phyloP scores from a whole-genome alignment of 2,329 filamentous ascomycete species.

The Exophiala spinifera region DNA sequence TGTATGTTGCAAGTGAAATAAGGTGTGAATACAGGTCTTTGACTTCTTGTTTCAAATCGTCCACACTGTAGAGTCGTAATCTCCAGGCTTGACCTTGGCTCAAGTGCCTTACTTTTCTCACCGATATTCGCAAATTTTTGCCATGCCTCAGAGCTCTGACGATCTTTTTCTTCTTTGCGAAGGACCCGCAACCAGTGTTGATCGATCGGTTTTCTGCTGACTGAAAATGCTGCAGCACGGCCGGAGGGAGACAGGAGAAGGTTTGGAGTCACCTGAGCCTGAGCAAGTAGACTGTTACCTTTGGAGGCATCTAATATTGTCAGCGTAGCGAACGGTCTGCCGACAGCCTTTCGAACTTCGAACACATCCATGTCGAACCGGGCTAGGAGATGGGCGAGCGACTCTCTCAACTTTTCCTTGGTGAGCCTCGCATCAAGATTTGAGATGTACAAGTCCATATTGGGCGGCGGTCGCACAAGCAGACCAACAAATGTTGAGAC shows the following conservation, averaged over 20 bases:
- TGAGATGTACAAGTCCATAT: constrained; percentile 49
- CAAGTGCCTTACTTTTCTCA: constrained; percentile 32
- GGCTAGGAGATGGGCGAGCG: constrained; percentile 40
- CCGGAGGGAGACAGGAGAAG: constrained; percentile 19
- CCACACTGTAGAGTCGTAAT: constrained; percentile 44
- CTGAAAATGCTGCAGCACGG: constrained; percentile 28
- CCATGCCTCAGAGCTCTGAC: constrained; percentile 1
- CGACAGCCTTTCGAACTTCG: constrained; percentile 43
- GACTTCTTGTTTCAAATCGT: constrained; percentile 40
- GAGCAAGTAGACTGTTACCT: constrained; percentile 43
- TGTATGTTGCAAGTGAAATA: constrained; percentile 43
- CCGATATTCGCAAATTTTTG: constrained; percentile 1
- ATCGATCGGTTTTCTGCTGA: constrained; percentile 39
- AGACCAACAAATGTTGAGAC: no score
- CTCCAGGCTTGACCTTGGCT: constrained; percentile 34
- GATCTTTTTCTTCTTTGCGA: constrained; percentile 11
- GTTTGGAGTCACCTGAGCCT: constrained; percentile 20
- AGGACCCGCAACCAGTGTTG: constrained; percentile 32
- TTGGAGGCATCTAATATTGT: constrained; percentile 44
- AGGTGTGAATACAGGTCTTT: constrained; percentile 52
- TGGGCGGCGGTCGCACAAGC: background rate
- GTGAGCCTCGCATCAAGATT: constrained; percentile 44
- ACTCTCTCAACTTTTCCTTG: constrained; percentile 41
- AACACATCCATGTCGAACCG: constrained; percentile 42
- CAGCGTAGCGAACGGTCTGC: constrained; percentile 43